Conservation (phyloP, 257 asterid genomes). For the Solanum clarkiae region DNA sequence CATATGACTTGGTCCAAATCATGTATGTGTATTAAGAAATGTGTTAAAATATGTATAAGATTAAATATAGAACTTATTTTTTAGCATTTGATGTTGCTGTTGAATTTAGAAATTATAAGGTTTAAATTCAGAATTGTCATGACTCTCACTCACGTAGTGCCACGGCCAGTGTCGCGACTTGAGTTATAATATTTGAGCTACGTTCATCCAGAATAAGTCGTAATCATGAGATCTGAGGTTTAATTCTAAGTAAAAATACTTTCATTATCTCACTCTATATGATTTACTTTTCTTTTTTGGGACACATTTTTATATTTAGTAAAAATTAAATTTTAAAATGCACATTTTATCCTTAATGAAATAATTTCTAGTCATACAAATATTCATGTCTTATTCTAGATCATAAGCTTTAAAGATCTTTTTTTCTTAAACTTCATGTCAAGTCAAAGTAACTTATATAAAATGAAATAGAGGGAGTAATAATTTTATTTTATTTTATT, state of each 20-base stretch:
- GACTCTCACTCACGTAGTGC: neutral
- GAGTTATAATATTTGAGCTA: neutral
- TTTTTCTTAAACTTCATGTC: too few relatives aligned
- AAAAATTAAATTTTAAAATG: too few relatives aligned
- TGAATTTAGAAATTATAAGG: neutral
- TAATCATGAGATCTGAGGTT: neutral
- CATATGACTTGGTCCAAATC: neutral
- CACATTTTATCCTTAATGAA: too few relatives aligned
- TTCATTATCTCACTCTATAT: neutral
- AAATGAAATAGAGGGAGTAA: too few relatives aligned
- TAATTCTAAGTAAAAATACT: neutral
- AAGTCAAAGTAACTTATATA: too few relatives aligned
- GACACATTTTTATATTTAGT: too few relatives aligned
- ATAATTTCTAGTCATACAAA: too few relatives aligned
- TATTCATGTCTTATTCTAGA: too few relatives aligned
- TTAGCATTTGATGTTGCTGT: neutral
- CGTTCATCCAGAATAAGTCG: neutral
- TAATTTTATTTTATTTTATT: too few relatives aligned
- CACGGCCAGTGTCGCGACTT: neutral
- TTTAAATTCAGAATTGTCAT: neutral
- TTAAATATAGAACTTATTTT: neutral
- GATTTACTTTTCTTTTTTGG: neutral
- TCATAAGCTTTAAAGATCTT: too few relatives aligned
- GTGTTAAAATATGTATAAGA: neutral
- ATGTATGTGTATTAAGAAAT: neutral